Base-by-base conservation (phyloP, 768 basidiomycete species). In the Crepidotus variabilis region DNA sequence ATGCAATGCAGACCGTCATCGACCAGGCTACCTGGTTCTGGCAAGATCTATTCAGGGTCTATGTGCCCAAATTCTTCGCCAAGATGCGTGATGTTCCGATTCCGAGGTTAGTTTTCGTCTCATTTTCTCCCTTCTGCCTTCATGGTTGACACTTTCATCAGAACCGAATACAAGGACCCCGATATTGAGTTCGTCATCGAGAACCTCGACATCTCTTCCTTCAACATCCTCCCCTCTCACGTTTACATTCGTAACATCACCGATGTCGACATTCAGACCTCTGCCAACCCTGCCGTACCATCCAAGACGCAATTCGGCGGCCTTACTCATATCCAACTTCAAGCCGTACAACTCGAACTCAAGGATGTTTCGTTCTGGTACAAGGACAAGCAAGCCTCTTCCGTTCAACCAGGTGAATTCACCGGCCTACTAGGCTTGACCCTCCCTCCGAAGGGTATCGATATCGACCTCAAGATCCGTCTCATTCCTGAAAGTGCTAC, bases 31-130 rank as follows among this genome's bases (percentile, higher is more conserved):
- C 84, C 0, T 90, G 88, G 88, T 82, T 90, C 71, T 89, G 86
- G 86, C 81, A 86, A 66, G 92, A 94, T 58, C 57, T 92, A 6
- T 86, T 90, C 75, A 88, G 86, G 62, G 87, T 92, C 14, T 92
- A 92, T 63, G 67, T 88, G 0, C 91, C 90, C 14, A 78, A 79
- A 8, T 33, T 82, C 1, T 66, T 87, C 54, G 61, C 57, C 23
- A 70, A 79, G 63, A 59, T 89, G 65, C 81, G 81, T 61, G 79
- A 81, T 52, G 69, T 90, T 13, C 88, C 88, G 10, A 88, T 90
- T 50, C 88, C 88, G 6, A 79, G 87, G 87, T 83, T 56, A 4
- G 64, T 67, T 18, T 23, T 55, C n/a, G 5, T 20, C 14, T 5
- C 3, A 43, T 33, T 13, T 43, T 2, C 56, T 23, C 11, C n/a